phyloP scores from a whole-genome alignment of 1,284 basidiomycete genomes.

The Waitea zeae region DNA sequence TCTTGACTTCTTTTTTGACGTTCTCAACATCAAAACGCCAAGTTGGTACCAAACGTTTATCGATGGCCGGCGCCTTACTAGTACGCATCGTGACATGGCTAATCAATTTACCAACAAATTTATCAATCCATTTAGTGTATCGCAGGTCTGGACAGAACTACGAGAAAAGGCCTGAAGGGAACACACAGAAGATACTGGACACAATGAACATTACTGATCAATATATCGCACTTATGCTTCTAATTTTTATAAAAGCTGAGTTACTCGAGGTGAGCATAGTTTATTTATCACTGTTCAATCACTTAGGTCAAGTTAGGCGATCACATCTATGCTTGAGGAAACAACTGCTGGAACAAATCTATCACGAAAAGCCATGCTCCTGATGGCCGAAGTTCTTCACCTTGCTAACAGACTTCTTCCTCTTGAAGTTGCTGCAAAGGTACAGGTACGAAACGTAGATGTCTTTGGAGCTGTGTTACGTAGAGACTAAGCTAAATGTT shows the following conservation, averaged over 20 bases:
- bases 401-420: constrained; percentile 86
- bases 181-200: constrained; percentile 20
- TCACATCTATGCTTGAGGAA: constrained; percentile 74
- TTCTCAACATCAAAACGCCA: constrained; percentile 82
- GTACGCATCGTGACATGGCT: no score
- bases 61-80: constrained; percentile 70
- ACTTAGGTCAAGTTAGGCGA: constrained; percentile 33
- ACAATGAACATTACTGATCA: constrained; percentile 81
- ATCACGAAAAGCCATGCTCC: constrained; percentile 74
- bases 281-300: neutral
- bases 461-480: neutral
- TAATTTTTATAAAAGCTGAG: constrained; percentile 78
- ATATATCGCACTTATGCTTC: constrained; percentile 79
- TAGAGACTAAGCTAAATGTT: neutral
- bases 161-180: constrained; percentile 14
- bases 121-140: constrained; percentile 33
- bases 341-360: constrained; percentile 48
- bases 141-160: constrained; percentile 28
- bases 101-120: constrained; percentile 5
- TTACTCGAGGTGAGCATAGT: constrained; percentile 56
- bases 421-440: constrained; percentile 59
- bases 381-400: constrained; percentile 86
- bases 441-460: constrained; percentile 41
- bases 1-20: constrained; percentile 85
- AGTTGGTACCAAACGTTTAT: constrained; percentile 87